phyloP scores from a whole-genome alignment of 805 yeast species.

The Yarrowia yakushimensis region DNA sequence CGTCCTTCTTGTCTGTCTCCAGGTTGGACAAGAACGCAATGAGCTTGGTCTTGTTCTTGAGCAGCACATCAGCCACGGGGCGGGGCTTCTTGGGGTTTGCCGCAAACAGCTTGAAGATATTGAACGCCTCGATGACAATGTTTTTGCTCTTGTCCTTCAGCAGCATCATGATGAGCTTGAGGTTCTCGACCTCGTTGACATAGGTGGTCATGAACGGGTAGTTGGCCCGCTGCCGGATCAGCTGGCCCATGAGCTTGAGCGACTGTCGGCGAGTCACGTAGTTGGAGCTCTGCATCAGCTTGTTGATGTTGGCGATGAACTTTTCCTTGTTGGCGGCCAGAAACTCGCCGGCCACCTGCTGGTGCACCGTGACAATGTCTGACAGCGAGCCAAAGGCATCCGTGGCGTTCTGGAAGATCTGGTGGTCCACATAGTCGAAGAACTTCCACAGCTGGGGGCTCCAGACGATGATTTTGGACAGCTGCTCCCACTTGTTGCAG shows the following conservation, averaged over 20 bases:
- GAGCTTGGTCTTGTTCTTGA: slow-evolving; percentile 77
- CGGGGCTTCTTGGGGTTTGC: slow-evolving; percentile 91
- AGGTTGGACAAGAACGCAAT: slow-evolving; percentile 65
- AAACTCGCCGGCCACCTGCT: slow-evolving; percentile 66
- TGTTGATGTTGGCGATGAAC: slow-evolving; percentile 63
- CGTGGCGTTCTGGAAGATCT: slow-evolving; percentile 84
- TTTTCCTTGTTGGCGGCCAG: slow-evolving; percentile 52
- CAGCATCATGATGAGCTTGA: slow-evolving; percentile 81
- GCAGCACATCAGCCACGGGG: slow-evolving; percentile 72
- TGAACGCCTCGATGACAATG: slow-evolving; percentile 85
- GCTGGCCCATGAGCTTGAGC: slow-evolving; percentile 63
- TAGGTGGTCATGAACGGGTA: slow-evolving; percentile 69
- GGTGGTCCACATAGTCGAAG: slow-evolving; percentile 70
- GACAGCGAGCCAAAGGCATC: slow-evolving; percentile 76
- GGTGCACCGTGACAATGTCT: slow-evolving; percentile 69
- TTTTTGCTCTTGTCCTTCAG: slow-evolving; percentile 86
- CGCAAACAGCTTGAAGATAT: slow-evolving; percentile 90
- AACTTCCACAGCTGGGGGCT: slow-evolving; percentile 73
- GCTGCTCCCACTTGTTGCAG: slow-evolving; percentile 71
- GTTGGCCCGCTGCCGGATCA: slow-evolving; percentile 69
- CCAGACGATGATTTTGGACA: slow-evolving; percentile 57
- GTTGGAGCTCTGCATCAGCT: slow-evolving; percentile 67
- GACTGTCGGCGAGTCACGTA: slow-evolving; percentile 94
- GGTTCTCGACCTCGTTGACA: slow-evolving; percentile 74
- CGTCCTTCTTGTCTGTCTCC: slow-evolving; percentile 58